phyloP scores from a whole-genome alignment of 2,329 filamentous ascomycete species.

The Phyllosticta citrichinensis region DNA sequence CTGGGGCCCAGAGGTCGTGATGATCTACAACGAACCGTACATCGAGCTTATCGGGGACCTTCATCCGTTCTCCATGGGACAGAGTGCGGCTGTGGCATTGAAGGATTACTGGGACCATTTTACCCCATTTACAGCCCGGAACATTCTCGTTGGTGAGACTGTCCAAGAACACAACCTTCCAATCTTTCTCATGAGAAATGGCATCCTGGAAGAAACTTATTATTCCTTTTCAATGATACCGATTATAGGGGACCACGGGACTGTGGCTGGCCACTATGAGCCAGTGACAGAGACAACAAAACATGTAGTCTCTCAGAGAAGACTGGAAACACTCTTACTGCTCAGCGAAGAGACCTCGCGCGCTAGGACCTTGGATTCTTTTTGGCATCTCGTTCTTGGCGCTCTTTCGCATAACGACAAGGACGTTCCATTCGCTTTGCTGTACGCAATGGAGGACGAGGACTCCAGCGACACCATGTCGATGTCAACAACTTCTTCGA shows the following conservation, averaged over 20 bases:
- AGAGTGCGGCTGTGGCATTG: constrained; percentile 52
- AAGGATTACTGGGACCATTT: constrained; percentile 50
- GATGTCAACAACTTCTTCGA: constrained; percentile 13
- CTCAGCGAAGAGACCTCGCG: constrained; percentile 43
- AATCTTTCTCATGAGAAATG: constrained; percentile 57
- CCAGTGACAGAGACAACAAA: constrained; percentile 68
- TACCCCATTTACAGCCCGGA: constrained; percentile 16
- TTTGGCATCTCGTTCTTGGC: constrained; percentile 58
- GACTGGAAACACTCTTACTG: neutral
- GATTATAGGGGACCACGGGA: constrained; percentile 57
- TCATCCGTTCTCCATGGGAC: constrained; percentile 48
- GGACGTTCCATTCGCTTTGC: constrained; percentile 60
- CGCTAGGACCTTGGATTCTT: constrained; percentile 57
- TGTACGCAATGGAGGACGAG: constrained; percentile 57
- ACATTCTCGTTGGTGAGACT: constrained; percentile 17
- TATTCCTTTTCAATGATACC: constrained; percentile 73
- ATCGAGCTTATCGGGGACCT: constrained; percentile 19
- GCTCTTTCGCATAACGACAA: constrained; percentile 61
- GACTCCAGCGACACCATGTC: constrained; percentile 56
- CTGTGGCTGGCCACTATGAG: constrained; percentile 63
- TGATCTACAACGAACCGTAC: constrained; percentile 30
- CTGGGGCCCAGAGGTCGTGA: constrained; percentile 30
- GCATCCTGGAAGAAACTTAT: constrained; percentile 64
- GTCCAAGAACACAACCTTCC: constrained; percentile 53
- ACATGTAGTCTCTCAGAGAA: constrained; percentile 40